A percentile compares a stretch with the other conserved stretches of the same genome.
These are phyloP conservation scores for Coemansia aciculifera DNA, from an alignment of 192 early-diverging fungal genomes.

Conservation along the genomic window DNA sequence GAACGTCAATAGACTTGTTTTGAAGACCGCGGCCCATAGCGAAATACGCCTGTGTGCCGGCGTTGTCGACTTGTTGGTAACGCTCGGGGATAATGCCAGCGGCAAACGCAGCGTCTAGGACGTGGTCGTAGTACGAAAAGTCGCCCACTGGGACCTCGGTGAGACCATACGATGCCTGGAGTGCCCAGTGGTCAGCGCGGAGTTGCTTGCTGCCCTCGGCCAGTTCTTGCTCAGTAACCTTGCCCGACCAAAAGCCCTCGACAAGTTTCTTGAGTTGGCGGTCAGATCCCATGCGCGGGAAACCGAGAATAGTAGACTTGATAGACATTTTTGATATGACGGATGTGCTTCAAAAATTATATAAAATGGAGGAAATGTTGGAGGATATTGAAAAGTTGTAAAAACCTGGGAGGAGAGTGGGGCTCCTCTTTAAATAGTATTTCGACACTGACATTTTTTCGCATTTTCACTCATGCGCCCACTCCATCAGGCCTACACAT, in stretches of 20 bases:
- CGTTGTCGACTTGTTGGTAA: constrained; percentile 65
- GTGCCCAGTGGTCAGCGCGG: constrained; percentile 73
- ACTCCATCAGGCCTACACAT: background rate
- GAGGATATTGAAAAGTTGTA: constrained; percentile 3
- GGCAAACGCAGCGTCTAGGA: constrained; percentile 69
- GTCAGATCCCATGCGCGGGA: constrained; percentile 92
- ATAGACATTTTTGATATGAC: constrained; percentile 25
- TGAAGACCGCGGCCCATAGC: constrained; percentile 97
- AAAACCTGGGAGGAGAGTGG: background rate
- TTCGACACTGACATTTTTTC: background rate
- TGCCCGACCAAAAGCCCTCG: constrained; percentile 90
- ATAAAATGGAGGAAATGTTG: background rate
- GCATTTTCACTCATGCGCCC: constrained; percentile 4
- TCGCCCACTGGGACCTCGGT: constrained; percentile 90
- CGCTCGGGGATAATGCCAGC: constrained; percentile 68
- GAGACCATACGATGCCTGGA: constrained; percentile 73
- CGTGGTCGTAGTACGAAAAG: constrained; percentile 94
- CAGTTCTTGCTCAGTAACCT: constrained; percentile 73
- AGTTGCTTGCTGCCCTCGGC: constrained; percentile 66
- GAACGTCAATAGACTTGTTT: constrained; percentile 80
- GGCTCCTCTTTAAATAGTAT: background rate
- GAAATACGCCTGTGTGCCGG: constrained; percentile 86
- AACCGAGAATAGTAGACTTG: constrained; percentile 68
- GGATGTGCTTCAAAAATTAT: background rate
- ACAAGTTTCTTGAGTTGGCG: constrained; percentile 96